These are phyloP conservation scores for Ophiostoma tasmaniense DNA, from an alignment of 2,329 filamentous ascomycete genomes.

Conservation along the genomic window DNA sequence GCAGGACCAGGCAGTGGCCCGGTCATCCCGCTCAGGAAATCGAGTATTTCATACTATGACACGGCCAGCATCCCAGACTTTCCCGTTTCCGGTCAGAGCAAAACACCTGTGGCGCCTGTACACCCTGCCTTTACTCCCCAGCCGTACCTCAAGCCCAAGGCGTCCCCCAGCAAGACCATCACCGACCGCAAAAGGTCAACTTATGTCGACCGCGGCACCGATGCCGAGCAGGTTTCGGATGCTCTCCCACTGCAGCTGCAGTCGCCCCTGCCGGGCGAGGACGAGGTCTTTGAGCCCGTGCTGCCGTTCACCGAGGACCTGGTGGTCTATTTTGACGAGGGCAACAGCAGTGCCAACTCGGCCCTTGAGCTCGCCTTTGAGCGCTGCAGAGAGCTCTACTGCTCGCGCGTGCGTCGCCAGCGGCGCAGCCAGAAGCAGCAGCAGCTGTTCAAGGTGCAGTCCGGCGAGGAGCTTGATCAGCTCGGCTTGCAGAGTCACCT, in stretches of 20 bases:
- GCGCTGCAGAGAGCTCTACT: conserved; percentile 32
- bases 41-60: not conserved
- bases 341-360: conserved; percentile 31
- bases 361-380: conserved; percentile 40
- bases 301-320: conserved; percentile 49
- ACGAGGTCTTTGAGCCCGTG: conserved; percentile 32
- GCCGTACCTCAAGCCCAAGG: too few relatives aligned
- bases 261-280: not conserved
- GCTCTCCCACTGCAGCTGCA: conserved; percentile 12
- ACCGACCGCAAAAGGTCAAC: conserved; percentile 12
- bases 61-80: conserved; percentile 8
- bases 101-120: not conserved
- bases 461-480: not conserved
- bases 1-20: not conserved
- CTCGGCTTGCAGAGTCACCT: not conserved
- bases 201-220: conserved; percentile 35
- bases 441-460: not conserved
- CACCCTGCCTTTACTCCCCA: not conserved
- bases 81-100: not conserved
- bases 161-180: not conserved
- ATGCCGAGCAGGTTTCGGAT: conserved; percentile 24
- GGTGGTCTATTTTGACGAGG: conserved; percentile 45
- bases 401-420: not conserved
- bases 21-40: not conserved
- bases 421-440: not conserved